Base-by-base conservation (phyloP, 768 basidiomycete species). In the Lentinula raphanica region DNA sequence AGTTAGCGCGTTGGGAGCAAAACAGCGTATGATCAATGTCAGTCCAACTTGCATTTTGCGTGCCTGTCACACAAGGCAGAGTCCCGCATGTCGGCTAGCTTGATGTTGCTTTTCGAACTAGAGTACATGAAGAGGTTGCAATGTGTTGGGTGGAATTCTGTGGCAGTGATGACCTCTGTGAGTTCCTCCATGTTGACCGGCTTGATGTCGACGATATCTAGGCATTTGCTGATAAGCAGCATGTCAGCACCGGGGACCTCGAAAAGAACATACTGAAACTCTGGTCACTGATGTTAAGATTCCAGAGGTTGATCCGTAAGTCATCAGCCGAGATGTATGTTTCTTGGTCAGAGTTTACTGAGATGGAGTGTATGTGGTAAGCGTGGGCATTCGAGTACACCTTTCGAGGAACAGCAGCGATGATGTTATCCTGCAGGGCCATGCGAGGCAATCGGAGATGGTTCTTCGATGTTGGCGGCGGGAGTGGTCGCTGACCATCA, bases 61-160 rank as follows among this genome's bases (percentile, higher is more conserved):
- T 98, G 91, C 64, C 84, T 82, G 72, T 99, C 97, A 74, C 97
- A 99, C 57, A 99, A 76, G 3, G 97, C 97, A 23, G 94, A 92
- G 62, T 98, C 95, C 49, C 97, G 86, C 97, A 99, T 99, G 76
- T 99, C 97, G 21, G 95, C 96, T 59, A 99, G 85, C 76, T 98
- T 98, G 81, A 99, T 98, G 71, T 97, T 98, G 66, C 94, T 96
- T 76, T 98, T 98, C 59, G 97, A 98, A 75, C 93, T 95, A 62
- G 96, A 98, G 72, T 98, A 99, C 94, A 98, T 97, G 79, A 99
- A 98, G 51, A 92, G 78, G 72, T 98, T 98, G 86, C 97, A 98
- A 62, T 96, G 92, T 54, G 85, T 82, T 31, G 97, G 97, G 70
- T 98, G 97, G 74, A 99, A 98, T 74, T 99, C 97, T 49, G 97